phyloP scores from a whole-genome alignment of 768 basidiomycete species.

The Tricholoma bakamatsutake region DNA sequence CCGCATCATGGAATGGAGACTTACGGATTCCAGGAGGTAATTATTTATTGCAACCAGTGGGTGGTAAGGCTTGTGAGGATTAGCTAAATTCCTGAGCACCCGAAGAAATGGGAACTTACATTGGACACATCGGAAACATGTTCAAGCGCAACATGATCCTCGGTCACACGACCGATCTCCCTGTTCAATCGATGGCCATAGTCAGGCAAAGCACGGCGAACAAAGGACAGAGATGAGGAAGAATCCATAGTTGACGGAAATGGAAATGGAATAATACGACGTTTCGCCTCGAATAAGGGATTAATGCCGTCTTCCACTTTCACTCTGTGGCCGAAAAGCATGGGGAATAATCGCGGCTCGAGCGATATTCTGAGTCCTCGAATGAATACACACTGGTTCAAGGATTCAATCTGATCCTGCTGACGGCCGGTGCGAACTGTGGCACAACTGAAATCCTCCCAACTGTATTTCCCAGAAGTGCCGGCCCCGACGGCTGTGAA shows the following conservation, averaged over 20 bases:
- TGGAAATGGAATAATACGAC: neutral
- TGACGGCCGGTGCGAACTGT: conserved; percentile 10
- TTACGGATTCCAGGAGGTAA: conserved; percentile 9
- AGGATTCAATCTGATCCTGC: neutral
- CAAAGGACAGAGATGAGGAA: neutral
- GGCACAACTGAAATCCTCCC: conserved; percentile 9
- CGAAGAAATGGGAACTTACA: neutral
- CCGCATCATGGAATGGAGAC: neutral
- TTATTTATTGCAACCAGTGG: conserved; percentile 13
- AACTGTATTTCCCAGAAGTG: conserved; percentile 8
- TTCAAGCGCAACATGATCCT: neutral
- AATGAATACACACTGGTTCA: conserved; percentile 12
- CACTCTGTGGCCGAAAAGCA: neutral
- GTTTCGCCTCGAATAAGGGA: conserved; percentile 3
- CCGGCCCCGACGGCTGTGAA: conserved; percentile 2
- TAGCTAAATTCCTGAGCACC: neutral
- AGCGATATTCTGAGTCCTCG: conserved; percentile 14
- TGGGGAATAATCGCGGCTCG: conserved; percentile 4
- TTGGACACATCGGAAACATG: neutral
- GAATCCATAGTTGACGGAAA: neutral
- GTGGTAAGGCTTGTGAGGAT: conserved; percentile 8
- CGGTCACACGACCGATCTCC: neutral
- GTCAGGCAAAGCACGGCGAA: neutral
- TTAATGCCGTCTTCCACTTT: conserved; percentile 9
- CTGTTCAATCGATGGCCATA: neutral